Conservation (phyloP, 2,329 filamentous ascomycete genomes). For the Aspergillus phoenicis region DNA sequence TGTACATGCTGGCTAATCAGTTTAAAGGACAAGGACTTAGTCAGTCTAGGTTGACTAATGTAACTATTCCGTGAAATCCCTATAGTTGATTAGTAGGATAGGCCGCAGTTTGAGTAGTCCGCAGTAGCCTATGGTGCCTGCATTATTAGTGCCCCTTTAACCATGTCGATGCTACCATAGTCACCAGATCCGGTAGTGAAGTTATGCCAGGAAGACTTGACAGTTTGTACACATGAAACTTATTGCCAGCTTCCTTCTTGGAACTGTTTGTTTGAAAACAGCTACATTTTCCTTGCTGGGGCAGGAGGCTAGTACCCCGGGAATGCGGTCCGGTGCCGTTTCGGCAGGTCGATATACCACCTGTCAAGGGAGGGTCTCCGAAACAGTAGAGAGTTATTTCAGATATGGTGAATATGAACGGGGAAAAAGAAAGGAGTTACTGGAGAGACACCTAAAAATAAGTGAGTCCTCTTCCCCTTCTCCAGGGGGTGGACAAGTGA, state of each 20-base stretch:
- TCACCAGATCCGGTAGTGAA: not conserved
- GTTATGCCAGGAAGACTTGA: not conserved
- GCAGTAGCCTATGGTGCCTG: not conserved
- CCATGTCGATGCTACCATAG: not conserved
- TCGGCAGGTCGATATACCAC: not conserved
- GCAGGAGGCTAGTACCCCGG: not conserved
- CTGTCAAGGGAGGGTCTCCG: not conserved
- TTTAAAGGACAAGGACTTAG: not conserved
- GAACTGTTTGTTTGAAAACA: not conserved
- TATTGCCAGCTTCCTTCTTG: not conserved
- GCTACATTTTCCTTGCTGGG: not conserved
- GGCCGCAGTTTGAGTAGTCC: not conserved
- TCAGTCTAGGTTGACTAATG: not conserved
- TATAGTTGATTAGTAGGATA: not conserved
- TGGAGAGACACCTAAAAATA: too few species aligned
- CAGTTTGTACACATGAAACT: not conserved
- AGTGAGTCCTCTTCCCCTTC: too few species aligned
- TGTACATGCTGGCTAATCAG: not conserved
- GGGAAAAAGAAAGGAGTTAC: not conserved
- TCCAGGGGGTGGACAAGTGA: too few species aligned
- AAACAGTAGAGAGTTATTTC: too few species aligned
- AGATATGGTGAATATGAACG: too few species aligned
- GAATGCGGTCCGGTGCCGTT: not conserved
- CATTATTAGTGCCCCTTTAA: not conserved
- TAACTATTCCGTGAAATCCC: not conserved